Percentiles rank a stretch among this genome's conserved stretches.
Evolutionary conservation across 2,329 filamentous ascomycete genomes (phyloP).

Genomic region (Neonectria sp.): DNA sequence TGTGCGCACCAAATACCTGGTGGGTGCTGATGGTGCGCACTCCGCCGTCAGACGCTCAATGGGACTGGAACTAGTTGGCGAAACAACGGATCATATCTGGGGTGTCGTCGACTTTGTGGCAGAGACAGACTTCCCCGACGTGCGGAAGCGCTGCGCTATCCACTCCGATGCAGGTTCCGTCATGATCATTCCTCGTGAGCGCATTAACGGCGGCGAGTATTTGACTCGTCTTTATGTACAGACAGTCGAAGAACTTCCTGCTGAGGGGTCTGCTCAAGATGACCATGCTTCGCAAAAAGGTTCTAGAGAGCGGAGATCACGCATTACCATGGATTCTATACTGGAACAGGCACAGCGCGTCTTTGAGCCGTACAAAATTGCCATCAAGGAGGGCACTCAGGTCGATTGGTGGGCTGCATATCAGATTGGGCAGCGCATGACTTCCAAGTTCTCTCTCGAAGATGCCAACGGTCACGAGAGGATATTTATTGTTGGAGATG

Average conservation of each 20-base stretch:
- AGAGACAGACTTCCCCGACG: constrained; percentile 46
- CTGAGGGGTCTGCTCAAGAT: not conserved
- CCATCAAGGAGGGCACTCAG: constrained; percentile 50
- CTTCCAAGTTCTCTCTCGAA: constrained; percentile 60
- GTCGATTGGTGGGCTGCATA: constrained; percentile 53
- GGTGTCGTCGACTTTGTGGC: constrained; percentile 45
- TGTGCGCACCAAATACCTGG: constrained; percentile 22
- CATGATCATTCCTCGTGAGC: constrained; percentile 46
- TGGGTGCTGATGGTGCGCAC: constrained; percentile 45
- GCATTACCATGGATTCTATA: constrained; percentile 60
- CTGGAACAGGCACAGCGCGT: constrained; percentile 62
- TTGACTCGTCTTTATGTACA: constrained; percentile 43
- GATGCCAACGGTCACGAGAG: constrained; percentile 69
- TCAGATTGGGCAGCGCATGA: constrained; percentile 74
- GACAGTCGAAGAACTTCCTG: constrained; percentile 17
- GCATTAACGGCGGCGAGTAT: constrained; percentile 29
- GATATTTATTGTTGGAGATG: constrained; percentile 77
- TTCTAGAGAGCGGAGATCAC: constrained; percentile 13
- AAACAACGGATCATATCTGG: constrained; percentile 46
- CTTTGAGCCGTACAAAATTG: constrained; percentile 65
- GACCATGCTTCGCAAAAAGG: not conserved
- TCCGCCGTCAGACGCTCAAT: constrained; percentile 40
- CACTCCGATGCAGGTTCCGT: constrained; percentile 41
- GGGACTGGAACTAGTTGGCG: constrained; percentile 42
- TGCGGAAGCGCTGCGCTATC: constrained; percentile 45